A percentile compares a stretch with the other conserved stretches of the same genome.
phyloP scores from a whole-genome alignment of 2,329 filamentous ascomycete genomes.

The Paraphaeosphaeria sporulosa region DNA sequence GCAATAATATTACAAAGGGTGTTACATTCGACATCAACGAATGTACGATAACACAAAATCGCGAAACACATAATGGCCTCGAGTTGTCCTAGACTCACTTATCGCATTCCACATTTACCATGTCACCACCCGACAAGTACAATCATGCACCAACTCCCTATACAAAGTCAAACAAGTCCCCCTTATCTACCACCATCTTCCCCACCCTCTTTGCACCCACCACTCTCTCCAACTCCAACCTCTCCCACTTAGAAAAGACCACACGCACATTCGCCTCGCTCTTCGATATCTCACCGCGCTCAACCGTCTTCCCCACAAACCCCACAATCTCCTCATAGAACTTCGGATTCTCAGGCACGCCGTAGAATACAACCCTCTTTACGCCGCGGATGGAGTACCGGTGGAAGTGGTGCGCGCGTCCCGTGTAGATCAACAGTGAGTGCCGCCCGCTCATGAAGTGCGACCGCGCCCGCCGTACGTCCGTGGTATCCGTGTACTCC shows the following conservation, averaged over 20 bases:
- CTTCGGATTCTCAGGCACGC: slow-evolving; percentile 83
- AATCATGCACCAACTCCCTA: no score
- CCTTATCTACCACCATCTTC: slow-evolving; percentile 82
- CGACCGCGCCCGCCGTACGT: slow-evolving; percentile 82
- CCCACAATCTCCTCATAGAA: slow-evolving; percentile 82
- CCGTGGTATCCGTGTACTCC: slow-evolving; percentile 82
- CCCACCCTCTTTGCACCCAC: slow-evolving; percentile 82
- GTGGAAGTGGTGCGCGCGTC: slow-evolving; percentile 95
- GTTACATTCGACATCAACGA: no score
- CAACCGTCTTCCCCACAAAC: slow-evolving; percentile 64
- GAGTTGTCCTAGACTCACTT: no score
- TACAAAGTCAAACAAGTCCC: slow-evolving; percentile 96
- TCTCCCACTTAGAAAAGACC: slow-evolving; percentile 89
- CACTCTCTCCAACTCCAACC: slow-evolving; percentile 85
- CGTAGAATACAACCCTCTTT: slow-evolving; percentile 86
- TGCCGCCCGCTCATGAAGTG: slow-evolving; percentile 88
- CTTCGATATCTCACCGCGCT: slow-evolving; percentile 64
- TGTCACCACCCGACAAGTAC: no score
- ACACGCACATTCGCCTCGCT: slow-evolving; percentile 59
- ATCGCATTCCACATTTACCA: no score
- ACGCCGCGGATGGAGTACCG: slow-evolving; percentile 85
- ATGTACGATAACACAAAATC: no score
- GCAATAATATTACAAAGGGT: no score
- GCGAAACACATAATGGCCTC: no score
- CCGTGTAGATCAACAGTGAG: slow-evolving; percentile 86